A percentile compares a stretch with the other conserved stretches of the same genome.
phyloP scores from a whole-genome alignment of 305 asterid genomes.

The Fraxinus nigra region DNA sequence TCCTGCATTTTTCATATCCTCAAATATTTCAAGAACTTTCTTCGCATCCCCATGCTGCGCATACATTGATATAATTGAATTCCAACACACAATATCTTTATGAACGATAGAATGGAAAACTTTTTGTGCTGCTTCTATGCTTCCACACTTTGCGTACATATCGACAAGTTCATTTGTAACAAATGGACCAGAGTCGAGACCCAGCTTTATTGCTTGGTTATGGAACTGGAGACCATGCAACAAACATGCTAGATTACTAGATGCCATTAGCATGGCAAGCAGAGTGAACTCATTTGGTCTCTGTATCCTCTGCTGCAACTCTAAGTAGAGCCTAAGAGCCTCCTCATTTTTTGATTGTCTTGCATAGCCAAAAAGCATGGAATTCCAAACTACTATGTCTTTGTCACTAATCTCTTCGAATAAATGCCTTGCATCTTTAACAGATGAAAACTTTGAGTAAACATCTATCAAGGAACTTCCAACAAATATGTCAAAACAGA shows the following conservation, averaged over 20 bases:
- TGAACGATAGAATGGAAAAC: slow-evolving; percentile 17
- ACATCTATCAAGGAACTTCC: slow-evolving; percentile 43
- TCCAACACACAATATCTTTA: slow-evolving; percentile 43
- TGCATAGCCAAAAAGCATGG: slow-evolving; percentile 40
- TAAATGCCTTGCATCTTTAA: slow-evolving; percentile 33
- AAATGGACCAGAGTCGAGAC: slow-evolving; percentile 34
- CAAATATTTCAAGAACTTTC: slow-evolving; percentile 35
- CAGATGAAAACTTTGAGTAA: slow-evolving; percentile 33
- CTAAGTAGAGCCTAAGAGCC: slow-evolving; percentile 34
- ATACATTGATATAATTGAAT: slow-evolving; percentile 38
- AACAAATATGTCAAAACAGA: slow-evolving; percentile 30
- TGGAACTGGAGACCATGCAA: slow-evolving; percentile 40
- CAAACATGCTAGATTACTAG: slow-evolving; percentile 34
- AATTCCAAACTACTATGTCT: slow-evolving; percentile 48
- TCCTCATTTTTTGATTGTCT: slow-evolving; percentile 33
- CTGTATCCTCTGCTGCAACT: slow-evolving; percentile 20
- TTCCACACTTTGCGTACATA: slow-evolving; percentile 53
- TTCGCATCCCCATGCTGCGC: slow-evolving; percentile 44
- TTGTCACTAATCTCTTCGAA: slow-evolving; percentile 37
- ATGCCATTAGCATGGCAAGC: slow-evolving; percentile 34
- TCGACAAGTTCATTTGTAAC: slow-evolving; percentile 39
- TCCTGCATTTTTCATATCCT: slow-evolving; percentile 33
- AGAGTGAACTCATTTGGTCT: slow-evolving; percentile 34
- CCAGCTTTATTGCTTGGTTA: slow-evolving; percentile 30
- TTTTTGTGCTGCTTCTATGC: slow-evolving; percentile 22